These are phyloP conservation scores for Monosporascus ibericus DNA, from an alignment of 2,329 filamentous ascomycete species.

Conservation along the genomic window DNA sequence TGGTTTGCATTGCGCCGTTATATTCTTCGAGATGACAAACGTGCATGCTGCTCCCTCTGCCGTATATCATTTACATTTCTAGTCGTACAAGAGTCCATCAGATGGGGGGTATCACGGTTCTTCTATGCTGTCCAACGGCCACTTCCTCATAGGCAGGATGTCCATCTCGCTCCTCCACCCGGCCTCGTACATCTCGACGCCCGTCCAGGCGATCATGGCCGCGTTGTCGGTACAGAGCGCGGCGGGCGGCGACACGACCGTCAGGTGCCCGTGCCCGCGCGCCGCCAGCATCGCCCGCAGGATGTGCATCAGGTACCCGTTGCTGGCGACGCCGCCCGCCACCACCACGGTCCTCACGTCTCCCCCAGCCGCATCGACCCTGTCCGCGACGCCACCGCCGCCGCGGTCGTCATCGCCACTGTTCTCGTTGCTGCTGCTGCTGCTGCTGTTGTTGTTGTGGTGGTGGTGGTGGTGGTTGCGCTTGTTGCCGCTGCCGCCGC, in stretches of 20 bases:
- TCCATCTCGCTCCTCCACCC: conserved; percentile 62
- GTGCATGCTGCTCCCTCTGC: not conserved
- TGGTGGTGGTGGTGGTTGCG: not conserved
- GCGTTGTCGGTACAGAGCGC: conserved; percentile 89
- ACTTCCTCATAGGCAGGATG: conserved; percentile 58
- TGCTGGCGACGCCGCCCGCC: conserved; percentile 86
- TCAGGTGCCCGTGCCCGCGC: conserved; percentile 57
- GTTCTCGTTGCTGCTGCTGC: not conserved
- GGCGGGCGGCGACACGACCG: conserved; percentile 68
- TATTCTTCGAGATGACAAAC: too few species aligned
- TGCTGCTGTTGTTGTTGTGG: too few species aligned
- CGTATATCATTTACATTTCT: conserved; percentile 3
- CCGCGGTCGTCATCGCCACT: conserved; percentile 16
- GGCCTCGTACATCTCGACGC: conserved; percentile 81
- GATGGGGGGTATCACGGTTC: too few species aligned
- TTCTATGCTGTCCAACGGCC: conserved; percentile 57
- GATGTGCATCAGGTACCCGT: conserved; percentile 69
- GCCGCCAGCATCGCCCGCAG: conserved; percentile 50
- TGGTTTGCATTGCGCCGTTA: too few species aligned
- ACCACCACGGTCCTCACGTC: conserved; percentile 63
- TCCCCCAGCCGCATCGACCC: conserved; percentile 12
- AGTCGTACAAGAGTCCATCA: too few species aligned
- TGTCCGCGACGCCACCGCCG: conserved; percentile 1
- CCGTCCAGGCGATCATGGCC: conserved; percentile 95
- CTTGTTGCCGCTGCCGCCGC: too few species aligned